phyloP scores from a whole-genome alignment of 2,329 filamentous ascomycete species.

The Diaporthe sp. region DNA sequence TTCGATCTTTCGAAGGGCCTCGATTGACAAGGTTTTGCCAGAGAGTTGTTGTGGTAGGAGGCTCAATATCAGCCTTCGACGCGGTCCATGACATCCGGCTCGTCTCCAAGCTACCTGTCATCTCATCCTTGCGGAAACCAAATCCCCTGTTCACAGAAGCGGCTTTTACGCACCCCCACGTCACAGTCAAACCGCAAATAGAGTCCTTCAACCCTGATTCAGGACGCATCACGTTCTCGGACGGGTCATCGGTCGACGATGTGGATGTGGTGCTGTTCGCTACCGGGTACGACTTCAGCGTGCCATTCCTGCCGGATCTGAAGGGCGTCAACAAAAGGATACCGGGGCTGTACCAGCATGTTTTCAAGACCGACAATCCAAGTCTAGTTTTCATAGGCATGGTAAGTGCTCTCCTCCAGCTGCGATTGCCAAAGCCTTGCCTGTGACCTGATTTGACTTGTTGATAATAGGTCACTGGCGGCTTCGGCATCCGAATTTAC shows the following conservation, averaged over 20 bases:
- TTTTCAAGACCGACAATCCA: conserved; percentile 51
- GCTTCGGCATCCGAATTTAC: conserved; percentile 53
- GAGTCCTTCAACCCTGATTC: conserved; percentile 50
- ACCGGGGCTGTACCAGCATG: conserved; percentile 52
- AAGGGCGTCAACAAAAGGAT: conserved; percentile 56
- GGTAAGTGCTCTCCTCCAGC: conserved; percentile 43
- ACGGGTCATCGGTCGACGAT: conserved; percentile 60
- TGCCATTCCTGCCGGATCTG: conserved; percentile 65
- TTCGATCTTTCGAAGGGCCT: too few species aligned
- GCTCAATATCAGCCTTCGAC: conserved; percentile 69
- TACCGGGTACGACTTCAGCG: conserved; percentile 70
- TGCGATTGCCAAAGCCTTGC: too few species aligned
- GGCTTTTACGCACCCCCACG: conserved; percentile 65
- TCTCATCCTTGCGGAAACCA: conserved; percentile 60
- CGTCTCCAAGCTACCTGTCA: conserved; percentile 59
- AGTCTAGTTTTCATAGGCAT: conserved; percentile 51
- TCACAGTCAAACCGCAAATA: conserved; percentile 58
- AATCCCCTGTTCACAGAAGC: conserved; percentile 62
- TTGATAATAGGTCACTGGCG: conserved; percentile 47
- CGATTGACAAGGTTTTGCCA: conserved; percentile 41
- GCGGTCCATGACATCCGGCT: conserved; percentile 65
- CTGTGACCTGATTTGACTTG: background rate
- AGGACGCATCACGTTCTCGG: conserved; percentile 62
- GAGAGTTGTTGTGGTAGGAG: conserved; percentile 68
- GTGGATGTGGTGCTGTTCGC: conserved; percentile 71